A percentile compares a stretch with the other conserved stretches of the same genome.
These are phyloP conservation scores for Mucuna pruriens DNA, from an alignment of 306 rosid genomes.

Conservation along the genomic window DNA sequence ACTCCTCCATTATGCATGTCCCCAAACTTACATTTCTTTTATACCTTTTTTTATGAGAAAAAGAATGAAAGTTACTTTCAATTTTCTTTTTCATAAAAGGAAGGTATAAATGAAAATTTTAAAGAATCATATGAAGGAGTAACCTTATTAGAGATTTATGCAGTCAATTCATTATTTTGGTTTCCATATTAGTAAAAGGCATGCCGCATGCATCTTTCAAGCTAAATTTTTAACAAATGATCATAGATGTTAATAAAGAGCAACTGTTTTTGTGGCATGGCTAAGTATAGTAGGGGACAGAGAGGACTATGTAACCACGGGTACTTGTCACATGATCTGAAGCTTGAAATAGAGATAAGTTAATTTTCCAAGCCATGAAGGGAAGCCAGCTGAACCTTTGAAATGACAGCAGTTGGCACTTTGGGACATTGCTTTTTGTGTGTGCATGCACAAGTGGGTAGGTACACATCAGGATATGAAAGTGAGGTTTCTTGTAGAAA, in stretches of 20 bases:
- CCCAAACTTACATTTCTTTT: neutral
- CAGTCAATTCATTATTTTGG: neutral
- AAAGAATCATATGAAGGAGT: neutral
- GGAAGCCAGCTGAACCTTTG: slow-evolving; percentile 30
- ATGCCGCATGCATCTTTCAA: neutral
- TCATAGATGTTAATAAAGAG: slow-evolving; percentile 1
- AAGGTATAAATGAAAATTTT: neutral
- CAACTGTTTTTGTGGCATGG: neutral
- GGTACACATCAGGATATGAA: slow-evolving; percentile 28
- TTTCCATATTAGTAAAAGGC: slow-evolving; percentile 7
- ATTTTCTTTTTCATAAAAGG: neutral
- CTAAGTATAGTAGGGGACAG: neutral
- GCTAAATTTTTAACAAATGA: neutral
- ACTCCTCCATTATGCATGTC: neutral
- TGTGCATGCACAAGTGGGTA: slow-evolving; percentile 26
- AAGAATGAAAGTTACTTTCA: neutral
- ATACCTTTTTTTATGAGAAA: neutral
- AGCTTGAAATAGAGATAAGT: slow-evolving; percentile 42
- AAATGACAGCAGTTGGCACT: slow-evolving; percentile 38
- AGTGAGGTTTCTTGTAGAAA: slow-evolving; percentile 27
- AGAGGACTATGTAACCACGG: slow-evolving; percentile 14
- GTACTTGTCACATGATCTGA: slow-evolving; percentile 45
- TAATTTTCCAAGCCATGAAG: slow-evolving; percentile 43
- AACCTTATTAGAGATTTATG: neutral
- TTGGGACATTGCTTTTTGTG: slow-evolving; percentile 18